Evolutionary conservation across 345 rosid species (phyloP).

Genomic region (Cardiospermum halicacabum): DNA sequence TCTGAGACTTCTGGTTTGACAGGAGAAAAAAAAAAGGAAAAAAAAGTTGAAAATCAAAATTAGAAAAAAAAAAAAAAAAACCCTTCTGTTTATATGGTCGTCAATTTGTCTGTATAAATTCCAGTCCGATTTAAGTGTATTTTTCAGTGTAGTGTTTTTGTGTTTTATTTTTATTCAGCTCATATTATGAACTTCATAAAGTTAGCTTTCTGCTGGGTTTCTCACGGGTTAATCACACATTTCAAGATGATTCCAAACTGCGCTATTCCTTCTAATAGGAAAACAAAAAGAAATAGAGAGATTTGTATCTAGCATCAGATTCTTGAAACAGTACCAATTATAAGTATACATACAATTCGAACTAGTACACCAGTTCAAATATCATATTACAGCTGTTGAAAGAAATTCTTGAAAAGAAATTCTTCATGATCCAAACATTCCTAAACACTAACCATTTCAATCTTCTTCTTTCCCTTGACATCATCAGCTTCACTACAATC

Average conservation of each 20-base stretch:
- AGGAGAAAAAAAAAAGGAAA: neutral
- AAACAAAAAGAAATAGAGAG: no score
- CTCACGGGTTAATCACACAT: no score
- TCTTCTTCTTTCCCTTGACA: slow-evolving; percentile 12
- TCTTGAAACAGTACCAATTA: neutral
- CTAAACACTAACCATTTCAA: slow-evolving; percentile 4
- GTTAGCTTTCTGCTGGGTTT: no score
- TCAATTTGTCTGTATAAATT: neutral
- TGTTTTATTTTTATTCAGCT: no score
- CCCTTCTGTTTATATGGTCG: neutral
- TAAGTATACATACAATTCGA: neutral
- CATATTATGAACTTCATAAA: no score
- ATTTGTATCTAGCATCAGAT: neutral
- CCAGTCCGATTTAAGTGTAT: neutral
- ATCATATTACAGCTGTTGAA: neutral
- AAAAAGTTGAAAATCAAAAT: neutral
- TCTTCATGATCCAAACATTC: neutral
- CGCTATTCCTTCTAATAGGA: no score
- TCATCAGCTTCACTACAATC: neutral
- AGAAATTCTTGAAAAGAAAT: neutral
- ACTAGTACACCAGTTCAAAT: neutral
- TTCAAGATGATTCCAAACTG: no score
- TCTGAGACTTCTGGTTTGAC: neutral
- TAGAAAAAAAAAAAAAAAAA: neutral
- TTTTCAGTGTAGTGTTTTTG: no score